phyloP scores from a whole-genome alignment of 257 asterid genomes.

The Orobanche coerulescens region DNA sequence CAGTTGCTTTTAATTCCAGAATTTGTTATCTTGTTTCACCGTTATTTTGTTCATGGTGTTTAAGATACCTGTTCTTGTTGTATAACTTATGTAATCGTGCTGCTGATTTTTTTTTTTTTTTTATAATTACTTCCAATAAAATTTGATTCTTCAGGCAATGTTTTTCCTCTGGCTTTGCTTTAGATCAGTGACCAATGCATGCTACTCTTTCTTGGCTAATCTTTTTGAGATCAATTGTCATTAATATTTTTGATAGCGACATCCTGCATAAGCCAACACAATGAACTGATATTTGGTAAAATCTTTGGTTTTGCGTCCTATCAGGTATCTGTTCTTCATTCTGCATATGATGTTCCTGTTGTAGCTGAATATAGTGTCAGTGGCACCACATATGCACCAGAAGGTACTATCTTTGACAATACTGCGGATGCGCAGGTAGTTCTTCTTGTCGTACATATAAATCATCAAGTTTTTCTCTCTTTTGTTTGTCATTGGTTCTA shows the following conservation, averaged over 20 bases:
- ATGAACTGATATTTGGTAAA: constrained; percentile 13
- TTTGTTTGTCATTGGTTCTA: neutral
- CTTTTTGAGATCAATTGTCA: neutral
- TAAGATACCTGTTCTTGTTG: neutral
- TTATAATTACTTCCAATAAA: neutral
- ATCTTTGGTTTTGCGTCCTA: constrained; percentile 14
- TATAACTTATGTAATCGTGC: neutral
- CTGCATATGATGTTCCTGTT: constrained; percentile 54
- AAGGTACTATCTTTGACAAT: constrained; percentile 71
- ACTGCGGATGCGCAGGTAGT: constrained; percentile 53
- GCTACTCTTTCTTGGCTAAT: neutral
- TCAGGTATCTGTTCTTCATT: constrained; percentile 84
- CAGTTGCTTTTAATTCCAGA: constrained; percentile 12
- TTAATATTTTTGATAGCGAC: constrained; percentile 1
- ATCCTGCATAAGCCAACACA: constrained; percentile 8
- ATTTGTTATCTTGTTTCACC: constrained; percentile 3
- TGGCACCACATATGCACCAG: constrained; percentile 98
- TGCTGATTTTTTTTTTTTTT: constrained; percentile 9
- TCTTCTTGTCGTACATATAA: constrained; percentile 9
- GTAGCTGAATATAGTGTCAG: constrained; percentile 67
- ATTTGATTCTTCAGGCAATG: neutral
- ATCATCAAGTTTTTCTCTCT: neutral
- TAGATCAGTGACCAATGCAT: constrained; percentile 5
- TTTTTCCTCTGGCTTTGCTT: neutral
- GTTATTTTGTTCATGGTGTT: neutral